Conservation (phyloP, 2,329 filamentous ascomycete genomes). For the Ascochyta koolunga region DNA sequence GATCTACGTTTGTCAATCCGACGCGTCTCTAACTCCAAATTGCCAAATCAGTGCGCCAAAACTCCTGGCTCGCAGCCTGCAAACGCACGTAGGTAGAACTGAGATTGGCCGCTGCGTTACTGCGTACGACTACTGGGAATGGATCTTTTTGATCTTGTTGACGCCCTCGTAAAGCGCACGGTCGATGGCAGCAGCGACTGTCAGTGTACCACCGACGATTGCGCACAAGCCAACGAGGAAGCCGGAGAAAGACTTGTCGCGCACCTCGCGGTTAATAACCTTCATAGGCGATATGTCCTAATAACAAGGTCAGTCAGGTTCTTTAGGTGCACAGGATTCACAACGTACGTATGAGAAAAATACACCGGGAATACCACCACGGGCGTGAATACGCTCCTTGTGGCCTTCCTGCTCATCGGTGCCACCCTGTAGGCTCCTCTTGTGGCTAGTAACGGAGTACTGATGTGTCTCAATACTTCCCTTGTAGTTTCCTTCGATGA, state of each 20-base stretch:
- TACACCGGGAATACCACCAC: conserved; percentile 92
- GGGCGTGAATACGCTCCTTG: conserved; percentile 86
- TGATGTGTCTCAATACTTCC: conserved; percentile 97
- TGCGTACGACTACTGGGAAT: conserved; percentile 56
- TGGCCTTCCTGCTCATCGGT: conserved; percentile 87
- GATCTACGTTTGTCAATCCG: conserved; percentile 3
- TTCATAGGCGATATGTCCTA: conserved; percentile 99
- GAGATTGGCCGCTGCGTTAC: background rate
- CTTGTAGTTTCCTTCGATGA: conserved; percentile 62
- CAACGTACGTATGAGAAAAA: conserved; percentile 94
- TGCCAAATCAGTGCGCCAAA: conserved; percentile 5
- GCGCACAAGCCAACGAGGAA: conserved; percentile 95
- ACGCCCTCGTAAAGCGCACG: conserved; percentile 89
- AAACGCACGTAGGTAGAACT: conserved; percentile 4
- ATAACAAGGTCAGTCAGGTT: conserved; percentile 16
- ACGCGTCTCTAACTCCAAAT: background rate
- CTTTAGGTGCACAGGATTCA: background rate
- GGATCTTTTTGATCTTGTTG: conserved; percentile 85
- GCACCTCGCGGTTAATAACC: conserved; percentile 93
- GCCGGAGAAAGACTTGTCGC: conserved; percentile 85
- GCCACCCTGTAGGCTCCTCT: conserved; percentile 83
- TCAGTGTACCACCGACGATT: conserved; percentile 91
- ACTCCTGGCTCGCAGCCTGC: conserved; percentile 10
- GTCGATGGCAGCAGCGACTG: conserved; percentile 92
- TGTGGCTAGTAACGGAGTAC: conserved; percentile 97